Base-by-base conservation (phyloP, 805 yeast genomes). In the Candida alai region DNA sequence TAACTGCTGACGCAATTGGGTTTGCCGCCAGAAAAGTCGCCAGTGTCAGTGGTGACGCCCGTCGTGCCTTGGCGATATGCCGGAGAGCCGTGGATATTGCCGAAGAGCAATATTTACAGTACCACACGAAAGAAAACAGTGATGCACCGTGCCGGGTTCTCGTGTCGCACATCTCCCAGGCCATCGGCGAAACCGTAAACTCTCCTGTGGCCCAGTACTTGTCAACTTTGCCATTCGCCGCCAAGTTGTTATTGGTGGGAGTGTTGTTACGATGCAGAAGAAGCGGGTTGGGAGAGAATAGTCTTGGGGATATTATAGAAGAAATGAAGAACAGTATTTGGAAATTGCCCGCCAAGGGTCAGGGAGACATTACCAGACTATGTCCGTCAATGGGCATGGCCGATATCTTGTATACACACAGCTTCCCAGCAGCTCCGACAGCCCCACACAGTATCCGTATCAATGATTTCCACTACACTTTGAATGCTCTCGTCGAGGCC, bases 31-130 rank as follows among this genome's bases (percentile, higher is more conserved):
- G 97, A 58, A 89, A 88, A 56, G 94, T 93, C 28, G 96, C 97
- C 4, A 78, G 93, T 60, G 97, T 93, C 3, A 84, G 94, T 54
- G 98, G 99, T 39, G 99, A 93, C 65, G 98, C 97, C 1, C 70
- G 99, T 49, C 68, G 97, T 39, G 97, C 96, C 0, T 65, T 93
- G 36, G 83, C 83, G 37, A 84, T 93, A 16, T 84, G 96, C 51
- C 72, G 89, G 24, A 65, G 97, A 37, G 96, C 97, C 0, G 82
- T 89, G 6, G 96, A 87, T 51, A 68, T 89, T 19, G 95, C 96
- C 0, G 94, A 86, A 49, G 50, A 59, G 21, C 84, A 80, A 40
- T 75, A 69, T 48, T 48, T 69, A 11, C 24, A 34, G 1, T 39
- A 34, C 1, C 45, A 49, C 15, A 54, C 48, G 8, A 45, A 43